Evolutionary conservation across 1,284 basidiomycete genomes (phyloP).

Genomic region (Phlebopus sp.): DNA sequence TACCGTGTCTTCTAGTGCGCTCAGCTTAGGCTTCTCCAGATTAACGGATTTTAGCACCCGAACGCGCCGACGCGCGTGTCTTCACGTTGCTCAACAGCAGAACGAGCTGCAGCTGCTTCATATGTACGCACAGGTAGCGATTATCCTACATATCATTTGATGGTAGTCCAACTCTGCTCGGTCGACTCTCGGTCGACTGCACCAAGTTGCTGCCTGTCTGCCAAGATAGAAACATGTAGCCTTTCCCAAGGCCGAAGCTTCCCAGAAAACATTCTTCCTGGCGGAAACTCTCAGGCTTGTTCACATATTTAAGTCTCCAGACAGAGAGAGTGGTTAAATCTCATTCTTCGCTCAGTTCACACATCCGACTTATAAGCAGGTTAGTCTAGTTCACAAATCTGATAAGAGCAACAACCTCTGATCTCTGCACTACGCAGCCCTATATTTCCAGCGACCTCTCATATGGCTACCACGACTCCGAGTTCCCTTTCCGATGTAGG

Average conservation of each 20-base stretch:
- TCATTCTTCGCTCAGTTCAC: constrained; percentile 6
- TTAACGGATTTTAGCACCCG: too few relatives aligned
- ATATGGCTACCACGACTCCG: constrained; percentile 15
- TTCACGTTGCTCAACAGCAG: too few relatives aligned
- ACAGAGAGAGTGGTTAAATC: neutral
- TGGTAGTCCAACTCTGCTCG: too few relatives aligned
- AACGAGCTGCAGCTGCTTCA: too few relatives aligned
- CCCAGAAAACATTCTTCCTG: neutral
- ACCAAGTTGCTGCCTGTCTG: neutral
- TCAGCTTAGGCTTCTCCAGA: too few relatives aligned
- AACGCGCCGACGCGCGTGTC: too few relatives aligned
- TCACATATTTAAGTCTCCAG: constrained; percentile 12
- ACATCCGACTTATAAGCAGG: neutral
- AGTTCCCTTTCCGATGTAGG: constrained; percentile 1
- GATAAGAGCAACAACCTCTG: neutral
- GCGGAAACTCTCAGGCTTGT: constrained; percentile 17
- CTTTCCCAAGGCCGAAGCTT: neutral
- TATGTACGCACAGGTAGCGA: too few relatives aligned
- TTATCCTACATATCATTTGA: too few relatives aligned
- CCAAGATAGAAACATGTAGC: constrained; percentile 1
- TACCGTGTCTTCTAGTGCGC: too few relatives aligned
- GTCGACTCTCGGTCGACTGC: too few relatives aligned
- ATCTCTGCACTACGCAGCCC: neutral
- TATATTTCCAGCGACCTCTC: neutral
- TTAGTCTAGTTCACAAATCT: neutral